phyloP scores from a whole-genome alignment of 2,329 filamentous ascomycete species.

The Aspergillus pseudoterreus region DNA sequence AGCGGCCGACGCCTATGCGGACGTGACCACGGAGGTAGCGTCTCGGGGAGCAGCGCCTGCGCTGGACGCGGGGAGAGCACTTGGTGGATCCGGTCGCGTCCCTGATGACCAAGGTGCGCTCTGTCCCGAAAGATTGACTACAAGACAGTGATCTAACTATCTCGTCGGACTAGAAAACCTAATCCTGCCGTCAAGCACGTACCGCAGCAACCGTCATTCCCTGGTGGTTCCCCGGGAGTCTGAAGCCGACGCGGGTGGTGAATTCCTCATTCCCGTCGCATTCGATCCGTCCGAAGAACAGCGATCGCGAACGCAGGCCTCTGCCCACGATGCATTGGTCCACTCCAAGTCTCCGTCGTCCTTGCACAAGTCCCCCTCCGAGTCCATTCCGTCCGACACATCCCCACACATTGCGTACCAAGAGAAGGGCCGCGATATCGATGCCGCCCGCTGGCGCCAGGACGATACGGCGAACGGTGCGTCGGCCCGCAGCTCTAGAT shows the following conservation, averaged over 20 bases:
- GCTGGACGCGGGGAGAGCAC: constrained; percentile 21
- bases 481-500: constrained; percentile 46
- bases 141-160: not conserved
- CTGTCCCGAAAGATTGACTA: not conserved
- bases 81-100: constrained; percentile 22
- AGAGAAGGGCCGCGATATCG: constrained; percentile 70
- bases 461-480: constrained; percentile 50
- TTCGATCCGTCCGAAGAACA: constrained; percentile 65
- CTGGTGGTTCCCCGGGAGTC: constrained; percentile 54
- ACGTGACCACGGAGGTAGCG: constrained; percentile 37
- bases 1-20: constrained; percentile 60
- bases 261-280: constrained; percentile 73
- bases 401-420: constrained; percentile 92
- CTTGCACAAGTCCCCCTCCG: constrained; percentile 21
- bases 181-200: constrained; percentile 69
- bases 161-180: constrained; percentile 50
- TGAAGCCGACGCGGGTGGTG: constrained; percentile 57
- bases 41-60: constrained; percentile 19
- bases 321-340: constrained; percentile 45
- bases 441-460: constrained; percentile 32
- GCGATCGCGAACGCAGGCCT: constrained; percentile 33
- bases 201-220: constrained; percentile 74
- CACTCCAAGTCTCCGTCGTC: constrained; percentile 27
- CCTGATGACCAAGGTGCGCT: constrained; percentile 29
- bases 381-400: constrained; percentile 43